Evolutionary conservation across 2,329 filamentous ascomycete genomes (phyloP).

Genomic region (Aspergillus brunneoviolaceus): DNA sequence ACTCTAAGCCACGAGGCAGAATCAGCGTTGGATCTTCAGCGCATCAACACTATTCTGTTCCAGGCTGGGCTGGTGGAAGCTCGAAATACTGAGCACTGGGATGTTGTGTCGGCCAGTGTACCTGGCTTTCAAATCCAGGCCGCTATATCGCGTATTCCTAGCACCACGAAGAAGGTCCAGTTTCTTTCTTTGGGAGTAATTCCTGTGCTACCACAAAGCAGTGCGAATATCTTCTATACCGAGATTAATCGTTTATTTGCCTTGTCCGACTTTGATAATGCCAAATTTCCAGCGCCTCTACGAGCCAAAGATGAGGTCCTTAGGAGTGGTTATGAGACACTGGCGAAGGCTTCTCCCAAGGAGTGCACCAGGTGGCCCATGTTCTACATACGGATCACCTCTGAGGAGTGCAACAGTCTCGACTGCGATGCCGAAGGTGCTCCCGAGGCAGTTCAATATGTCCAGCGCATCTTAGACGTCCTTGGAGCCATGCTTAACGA

Average conservation of each 20-base stretch:
- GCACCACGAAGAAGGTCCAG: constrained; percentile 70
- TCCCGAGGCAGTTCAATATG: constrained; percentile 39
- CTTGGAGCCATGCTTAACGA: constrained; percentile 67
- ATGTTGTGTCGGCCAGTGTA: constrained; percentile 67
- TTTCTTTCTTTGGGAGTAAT: constrained; percentile 77
- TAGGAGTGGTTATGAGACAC: constrained; percentile 39
- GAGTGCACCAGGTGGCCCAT: constrained; percentile 81
- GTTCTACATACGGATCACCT: constrained; percentile 73
- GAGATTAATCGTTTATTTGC: constrained; percentile 76
- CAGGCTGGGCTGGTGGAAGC: constrained; percentile 65
- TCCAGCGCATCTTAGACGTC: constrained; percentile 63
- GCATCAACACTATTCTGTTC: constrained; percentile 56
- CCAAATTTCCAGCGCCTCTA: constrained; percentile 46
- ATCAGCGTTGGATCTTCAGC: constrained; percentile 25
- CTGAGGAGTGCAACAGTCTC: constrained; percentile 43
- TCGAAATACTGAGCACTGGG: constrained; percentile 60
- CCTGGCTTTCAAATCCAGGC: constrained; percentile 64
- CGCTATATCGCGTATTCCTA: constrained; percentile 68
- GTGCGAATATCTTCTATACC: constrained; percentile 68
- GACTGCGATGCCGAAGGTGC: constrained; percentile 41
- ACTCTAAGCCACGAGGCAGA: neutral
- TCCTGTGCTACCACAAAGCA: constrained; percentile 59
- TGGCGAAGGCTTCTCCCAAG: constrained; percentile 58
- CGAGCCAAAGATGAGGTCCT: constrained; percentile 14
- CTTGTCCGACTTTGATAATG: constrained; percentile 71